These are phyloP conservation scores for Pichia norvegensis DNA, from an alignment of 1,139 yeast species.

Conservation along the genomic window DNA sequence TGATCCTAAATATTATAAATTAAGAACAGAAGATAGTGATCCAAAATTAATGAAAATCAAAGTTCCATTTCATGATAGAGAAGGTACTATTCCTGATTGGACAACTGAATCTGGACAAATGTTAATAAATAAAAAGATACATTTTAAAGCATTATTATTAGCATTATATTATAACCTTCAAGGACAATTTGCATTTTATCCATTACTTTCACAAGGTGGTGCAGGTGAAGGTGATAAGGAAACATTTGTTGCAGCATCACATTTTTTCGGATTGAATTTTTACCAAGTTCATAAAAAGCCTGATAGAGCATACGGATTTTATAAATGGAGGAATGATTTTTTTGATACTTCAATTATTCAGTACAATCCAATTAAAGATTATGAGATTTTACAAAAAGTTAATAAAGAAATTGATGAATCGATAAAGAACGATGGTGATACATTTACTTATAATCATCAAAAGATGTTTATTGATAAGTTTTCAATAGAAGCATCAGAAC, in stretches of 20 bases:
- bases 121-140: constrained; percentile 45
- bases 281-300: constrained; percentile 43
- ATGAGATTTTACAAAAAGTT: constrained; percentile 24
- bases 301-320: constrained; percentile 28
- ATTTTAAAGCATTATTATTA: constrained; percentile 42
- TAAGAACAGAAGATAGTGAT: constrained; percentile 28
- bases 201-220: constrained; percentile 50
- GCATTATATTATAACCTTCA: constrained; percentile 51
- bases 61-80: constrained; percentile 44
- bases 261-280: constrained; percentile 41
- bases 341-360: constrained; percentile 49
- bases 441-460: constrained; percentile 19
- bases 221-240: constrained; percentile 63
- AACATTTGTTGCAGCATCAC: constrained; percentile 58
- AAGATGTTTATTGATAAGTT: constrained; percentile 16
- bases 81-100: constrained; percentile 53
- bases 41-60: constrained; percentile 21
- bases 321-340: constrained; percentile 19
- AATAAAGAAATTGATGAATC: constrained; percentile 9
- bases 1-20: constrained; percentile 20
- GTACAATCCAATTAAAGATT: constrained; percentile 56
- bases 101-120: constrained; percentile 59
- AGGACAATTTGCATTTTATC: constrained; percentile 50
- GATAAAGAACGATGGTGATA: constrained; percentile 9
- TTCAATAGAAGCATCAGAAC: constrained; percentile 15